Evolutionary conservation across 805 yeast genomes (phyloP).

Genomic region (Yarrowia yakushimensis): DNA sequence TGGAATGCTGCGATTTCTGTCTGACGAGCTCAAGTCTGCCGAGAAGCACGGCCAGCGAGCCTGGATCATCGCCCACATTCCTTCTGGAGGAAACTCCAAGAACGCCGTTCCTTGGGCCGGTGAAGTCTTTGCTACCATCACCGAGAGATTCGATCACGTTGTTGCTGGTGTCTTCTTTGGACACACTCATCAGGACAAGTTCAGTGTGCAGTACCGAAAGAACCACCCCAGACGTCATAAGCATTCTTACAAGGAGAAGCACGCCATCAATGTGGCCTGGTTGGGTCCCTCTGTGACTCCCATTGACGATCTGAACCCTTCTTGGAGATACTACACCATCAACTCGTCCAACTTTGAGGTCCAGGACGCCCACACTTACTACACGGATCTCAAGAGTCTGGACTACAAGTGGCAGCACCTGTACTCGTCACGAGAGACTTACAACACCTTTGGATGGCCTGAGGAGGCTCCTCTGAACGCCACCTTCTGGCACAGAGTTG

Average conservation of each 20-base stretch:
- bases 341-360: slow-evolving; percentile 58
- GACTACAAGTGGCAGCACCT: slow-evolving; percentile 59
- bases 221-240: not conserved
- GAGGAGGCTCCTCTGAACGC: slow-evolving; percentile 50
- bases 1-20: slow-evolving; percentile 59
- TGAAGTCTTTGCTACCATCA: slow-evolving; percentile 51
- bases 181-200: slow-evolving; percentile 68
- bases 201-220: slow-evolving; percentile 48
- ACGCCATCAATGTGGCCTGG: slow-evolving; percentile 58
- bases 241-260: slow-evolving; percentile 29
- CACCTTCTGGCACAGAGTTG: slow-evolving; percentile 55
- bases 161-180: slow-evolving; percentile 70
- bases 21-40: slow-evolving; percentile 58
- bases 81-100: slow-evolving; percentile 48
- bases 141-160: slow-evolving; percentile 64
- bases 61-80: slow-evolving; percentile 73
- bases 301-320: slow-evolving; percentile 56
- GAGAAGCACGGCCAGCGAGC: slow-evolving; percentile 58
- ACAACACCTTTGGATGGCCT: slow-evolving; percentile 57
- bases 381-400: slow-evolving; percentile 50
- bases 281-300: slow-evolving; percentile 67
- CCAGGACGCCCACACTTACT: slow-evolving; percentile 41
- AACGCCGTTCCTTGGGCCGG: slow-evolving; percentile 66
- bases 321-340: slow-evolving; percentile 69
- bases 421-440: slow-evolving; percentile 61